Conservation (phyloP, 2,329 filamentous ascomycete species). For the Arthrobotrys pseudoclavata region DNA sequence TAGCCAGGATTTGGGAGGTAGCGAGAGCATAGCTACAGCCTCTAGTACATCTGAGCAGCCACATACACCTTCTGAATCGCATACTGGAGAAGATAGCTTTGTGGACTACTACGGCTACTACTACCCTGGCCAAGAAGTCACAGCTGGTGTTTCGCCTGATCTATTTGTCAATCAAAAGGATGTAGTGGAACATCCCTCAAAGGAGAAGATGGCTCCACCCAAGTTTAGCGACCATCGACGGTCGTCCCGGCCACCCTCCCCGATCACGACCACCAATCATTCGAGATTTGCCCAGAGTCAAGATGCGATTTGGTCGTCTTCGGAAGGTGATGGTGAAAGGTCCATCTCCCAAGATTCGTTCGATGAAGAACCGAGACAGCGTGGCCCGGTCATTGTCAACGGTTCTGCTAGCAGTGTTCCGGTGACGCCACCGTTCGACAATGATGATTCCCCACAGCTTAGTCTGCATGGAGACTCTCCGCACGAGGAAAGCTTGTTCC, state of each 20-base stretch:
- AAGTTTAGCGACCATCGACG: conserved; percentile 61
- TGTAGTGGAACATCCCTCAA: conserved; percentile 61
- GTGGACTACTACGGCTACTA: conserved; percentile 59
- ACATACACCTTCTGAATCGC: conserved; percentile 44
- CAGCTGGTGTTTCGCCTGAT: conserved; percentile 56
- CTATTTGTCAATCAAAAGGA: conserved; percentile 63
- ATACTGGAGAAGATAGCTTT: conserved; percentile 44
- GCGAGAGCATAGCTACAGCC: conserved; percentile 52
- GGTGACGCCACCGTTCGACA: conserved; percentile 53
- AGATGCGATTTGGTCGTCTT: conserved; percentile 62
- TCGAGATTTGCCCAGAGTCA: conserved; percentile 56
- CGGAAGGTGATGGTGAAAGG: conserved; percentile 59
- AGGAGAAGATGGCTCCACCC: conserved; percentile 62
- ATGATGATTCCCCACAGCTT: conserved; percentile 48
- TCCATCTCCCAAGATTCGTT: conserved; percentile 60
- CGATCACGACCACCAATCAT: conserved; percentile 53
- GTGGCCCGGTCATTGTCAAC: conserved; percentile 67
- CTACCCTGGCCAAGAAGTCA: conserved; percentile 59
- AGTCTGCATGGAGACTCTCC: conserved; percentile 51
- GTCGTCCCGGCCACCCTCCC: conserved; percentile 59
- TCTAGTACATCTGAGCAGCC: conserved; percentile 57
- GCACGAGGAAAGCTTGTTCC: conserved; percentile 38
- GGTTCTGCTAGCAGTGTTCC: conserved; percentile 64
- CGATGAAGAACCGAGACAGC: conserved; percentile 60
- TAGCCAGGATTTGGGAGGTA: conserved; percentile 39